Evolutionary conservation across 441 rosid genomes (phyloP), one percentile per base, ranked within the genome.

Genomic region (Cnidoscolus chayamansa): DNA sequence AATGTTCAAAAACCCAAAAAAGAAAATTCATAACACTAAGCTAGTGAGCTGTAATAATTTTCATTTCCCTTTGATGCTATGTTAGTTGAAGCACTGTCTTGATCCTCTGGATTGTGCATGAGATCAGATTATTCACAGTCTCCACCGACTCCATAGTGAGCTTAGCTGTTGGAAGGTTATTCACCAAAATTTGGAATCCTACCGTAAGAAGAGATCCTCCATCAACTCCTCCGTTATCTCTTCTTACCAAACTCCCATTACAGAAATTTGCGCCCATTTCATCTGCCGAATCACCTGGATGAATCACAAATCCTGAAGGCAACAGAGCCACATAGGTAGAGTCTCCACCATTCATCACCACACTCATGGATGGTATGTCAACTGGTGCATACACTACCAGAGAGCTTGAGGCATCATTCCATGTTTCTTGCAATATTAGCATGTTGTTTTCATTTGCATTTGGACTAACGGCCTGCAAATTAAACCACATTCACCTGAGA

Each of bases 371-470:
- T 0, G 88, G 84, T 0, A 89, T 68, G 81, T 90, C 97, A 54
- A 94, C 96, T 0, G 98, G 97, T 35, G 96, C 94, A 79, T 91
- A 90, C 31, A 90, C 93, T 0, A 94, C 85, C 58, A 83, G 76
- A 40, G 97, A 91, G 45, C 94, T 93, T 9, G 96, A 77, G 0
- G 88, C 84, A 81, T 90, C 98, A 72, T 83, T 85, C 83, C 91
- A 89, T 2, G 90, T 90, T 81, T 94, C 98, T 71, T 91, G 97
- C 30, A 93, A 76, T 74, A 93, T 88, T 71, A 93, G 67, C 93
- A 88, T 90, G 65, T 86, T 78, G 65, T 83, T 89, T 79, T 87
- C 87, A 20, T 77, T 82, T 5, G 90, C 76, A 77, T 75, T 76
- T n/a, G 48, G 40, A 61, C 59, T 47, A 32, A 75, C 73, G 49